These are phyloP conservation scores for Fraxinus xanthoxyloides DNA, from an alignment of 305 asterid species.

Conservation along the genomic window DNA sequence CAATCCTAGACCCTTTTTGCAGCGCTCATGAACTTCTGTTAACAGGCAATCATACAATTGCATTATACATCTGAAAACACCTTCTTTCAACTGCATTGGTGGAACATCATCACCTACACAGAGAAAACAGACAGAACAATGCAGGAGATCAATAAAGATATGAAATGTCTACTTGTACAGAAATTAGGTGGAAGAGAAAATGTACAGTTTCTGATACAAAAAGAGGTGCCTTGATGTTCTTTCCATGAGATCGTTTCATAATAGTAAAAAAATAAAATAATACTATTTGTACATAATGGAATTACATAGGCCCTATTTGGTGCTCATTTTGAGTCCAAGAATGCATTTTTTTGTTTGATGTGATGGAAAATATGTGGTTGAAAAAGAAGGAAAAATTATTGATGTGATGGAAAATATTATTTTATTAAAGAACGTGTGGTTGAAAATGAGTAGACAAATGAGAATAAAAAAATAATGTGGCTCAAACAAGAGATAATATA, in stretches of 20 bases:
- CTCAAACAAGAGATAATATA: too few species aligned
- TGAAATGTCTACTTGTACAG: neutral
- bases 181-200: neutral
- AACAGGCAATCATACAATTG: slow-evolving; percentile 91
- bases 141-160: slow-evolving; percentile 16
- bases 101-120: slow-evolving; percentile 93
- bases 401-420: too few species aligned
- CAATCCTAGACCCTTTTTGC: slow-evolving; percentile 93
- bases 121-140: slow-evolving; percentile 9
- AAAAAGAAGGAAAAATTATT: too few species aligned
- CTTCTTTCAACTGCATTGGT: slow-evolving; percentile 98
- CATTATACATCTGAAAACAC: slow-evolving; percentile 94
- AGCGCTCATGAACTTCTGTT: slow-evolving; percentile 98
- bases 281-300: neutral
- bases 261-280: neutral
- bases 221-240: neutral
- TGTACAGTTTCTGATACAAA: neutral
- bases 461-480: too few species aligned
- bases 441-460: too few species aligned
- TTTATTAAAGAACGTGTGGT: too few species aligned
- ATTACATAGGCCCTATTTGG: too few species aligned
- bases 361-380: too few species aligned
- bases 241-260: neutral
- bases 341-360: too few species aligned
- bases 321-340: too few species aligned